phyloP scores from a whole-genome alignment of 1,139 yeast species.

The Spencermartinsiella ligniputridi region DNA sequence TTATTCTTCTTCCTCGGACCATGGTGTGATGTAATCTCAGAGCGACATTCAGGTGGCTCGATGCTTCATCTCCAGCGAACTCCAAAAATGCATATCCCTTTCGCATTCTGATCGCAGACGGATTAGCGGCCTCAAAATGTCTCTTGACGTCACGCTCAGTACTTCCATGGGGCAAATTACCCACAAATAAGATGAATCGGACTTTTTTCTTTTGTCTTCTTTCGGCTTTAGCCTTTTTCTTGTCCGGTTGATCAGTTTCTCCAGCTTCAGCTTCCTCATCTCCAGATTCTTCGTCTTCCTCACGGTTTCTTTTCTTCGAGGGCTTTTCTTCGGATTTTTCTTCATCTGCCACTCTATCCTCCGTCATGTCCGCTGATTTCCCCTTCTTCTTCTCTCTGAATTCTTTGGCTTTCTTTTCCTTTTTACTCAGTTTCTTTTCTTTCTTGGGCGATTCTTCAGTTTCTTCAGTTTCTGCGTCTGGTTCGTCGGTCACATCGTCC shows the following conservation, averaged over 20 bases:
- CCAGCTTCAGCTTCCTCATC: constrained; percentile 22
- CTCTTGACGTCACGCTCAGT: constrained; percentile 55
- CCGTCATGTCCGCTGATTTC: constrained; percentile 27
- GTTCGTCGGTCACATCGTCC: too few relatives aligned
- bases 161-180: constrained; percentile 77
- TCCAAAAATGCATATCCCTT: constrained; percentile 90
- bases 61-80: constrained; percentile 65
- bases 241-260: constrained; percentile 10
- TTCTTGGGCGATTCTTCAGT: constrained; percentile 21
- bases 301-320: constrained; percentile 43
- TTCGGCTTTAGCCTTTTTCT: constrained; percentile 16
- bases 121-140: constrained; percentile 81
- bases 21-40: constrained; percentile 74
- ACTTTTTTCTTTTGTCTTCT: constrained; percentile 13
- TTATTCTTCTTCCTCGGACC: constrained; percentile 68
- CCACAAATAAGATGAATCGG: constrained; percentile 84
- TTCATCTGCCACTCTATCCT: constrained; percentile 60
- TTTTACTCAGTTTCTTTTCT: constrained; percentile 55
- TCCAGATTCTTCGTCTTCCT: constrained; percentile 47
- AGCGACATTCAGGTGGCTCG: constrained; percentile 67
- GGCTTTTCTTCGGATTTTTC: constrained; percentile 75
- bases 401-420: constrained; percentile 72
- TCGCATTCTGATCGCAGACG: constrained; percentile 73
- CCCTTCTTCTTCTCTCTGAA: constrained; percentile 50
- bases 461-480: too few relatives aligned